Conservation (phyloP, 129 eudicot species). For the Artemisia annua region DNA sequence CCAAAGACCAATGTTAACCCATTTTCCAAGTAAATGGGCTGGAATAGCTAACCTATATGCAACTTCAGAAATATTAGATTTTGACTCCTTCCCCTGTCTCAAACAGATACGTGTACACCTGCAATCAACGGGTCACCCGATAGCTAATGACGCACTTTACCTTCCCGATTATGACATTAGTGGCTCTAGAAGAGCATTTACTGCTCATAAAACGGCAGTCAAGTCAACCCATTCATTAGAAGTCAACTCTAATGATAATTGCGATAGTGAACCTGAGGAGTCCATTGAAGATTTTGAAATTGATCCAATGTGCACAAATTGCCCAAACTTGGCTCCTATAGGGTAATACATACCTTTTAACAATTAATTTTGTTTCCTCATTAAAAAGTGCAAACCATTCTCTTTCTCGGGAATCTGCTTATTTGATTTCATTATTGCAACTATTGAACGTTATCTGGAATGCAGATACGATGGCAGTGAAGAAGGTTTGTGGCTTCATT, state of each 20-base stretch:
- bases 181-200: conserved; percentile 48
- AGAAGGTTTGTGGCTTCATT: conserved; percentile 96
- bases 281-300: conserved; percentile 51
- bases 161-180: conserved; percentile 38
- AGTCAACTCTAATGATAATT: conserved; percentile 25
- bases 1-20: not conserved
- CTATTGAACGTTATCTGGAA: not conserved
- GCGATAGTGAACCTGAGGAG: conserved; percentile 30
- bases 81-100: conserved; percentile 6
- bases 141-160: conserved; percentile 88
- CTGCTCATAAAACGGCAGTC: conserved; percentile 54
- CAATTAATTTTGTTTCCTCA: not conserved
- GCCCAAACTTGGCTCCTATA: conserved; percentile 89
- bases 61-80: not conserved
- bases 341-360: conserved; percentile 49
- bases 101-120: conserved; percentile 90
- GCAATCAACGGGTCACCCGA: conserved; percentile 82
- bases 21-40: not conserved
- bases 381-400: not conserved
- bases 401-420: no score
- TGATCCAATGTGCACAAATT: conserved; percentile 98
- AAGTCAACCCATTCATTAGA: conserved; percentile 30
- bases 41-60: not conserved
- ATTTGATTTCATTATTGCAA: not conserved
- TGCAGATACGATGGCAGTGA: conserved; percentile 83